Conservation (phyloP, 192 early-diverging fungal genomes). For the Gryganskiella cystojenkinii region DNA sequence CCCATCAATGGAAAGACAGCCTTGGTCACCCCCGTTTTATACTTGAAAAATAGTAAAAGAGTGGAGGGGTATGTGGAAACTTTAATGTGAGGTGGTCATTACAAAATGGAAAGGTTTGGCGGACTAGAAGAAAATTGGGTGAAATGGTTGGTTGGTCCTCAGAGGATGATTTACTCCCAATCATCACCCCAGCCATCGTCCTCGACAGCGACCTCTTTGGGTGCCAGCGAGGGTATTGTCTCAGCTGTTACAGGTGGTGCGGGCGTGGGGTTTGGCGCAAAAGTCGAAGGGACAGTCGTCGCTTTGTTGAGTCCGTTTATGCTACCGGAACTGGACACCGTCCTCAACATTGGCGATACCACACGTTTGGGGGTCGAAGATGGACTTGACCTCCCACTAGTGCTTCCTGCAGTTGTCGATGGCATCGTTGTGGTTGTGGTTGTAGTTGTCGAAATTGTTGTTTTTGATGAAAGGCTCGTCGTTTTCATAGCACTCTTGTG, state of each 20-base stretch:
- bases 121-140: too few relatives aligned
- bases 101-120: too few relatives aligned
- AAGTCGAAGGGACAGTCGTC: background rate
- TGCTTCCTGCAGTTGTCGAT: background rate
- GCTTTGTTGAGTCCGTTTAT: constrained; percentile 1
- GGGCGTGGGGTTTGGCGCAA: background rate
- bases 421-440: background rate
- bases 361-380: constrained; percentile 24
- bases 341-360: constrained; percentile 25
- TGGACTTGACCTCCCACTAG: constrained; percentile 23
- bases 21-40: too few relatives aligned
- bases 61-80: too few relatives aligned
- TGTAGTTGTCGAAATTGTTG: background rate
- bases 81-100: too few relatives aligned
- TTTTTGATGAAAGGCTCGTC: background rate
- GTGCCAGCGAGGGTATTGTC: constrained; percentile 20
- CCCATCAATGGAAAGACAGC: too few relatives aligned
- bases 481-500: constrained; percentile 1
- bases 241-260: background rate
- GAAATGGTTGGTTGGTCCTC: too few relatives aligned
- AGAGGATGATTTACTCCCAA: constrained; percentile 31
- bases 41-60: too few relatives aligned
- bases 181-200: constrained; percentile 47
- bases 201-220: constrained; percentile 28
- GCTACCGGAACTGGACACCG: background rate